Conservation (phyloP, 352 stramenopile species). For the Phytophthora quininea region DNA sequence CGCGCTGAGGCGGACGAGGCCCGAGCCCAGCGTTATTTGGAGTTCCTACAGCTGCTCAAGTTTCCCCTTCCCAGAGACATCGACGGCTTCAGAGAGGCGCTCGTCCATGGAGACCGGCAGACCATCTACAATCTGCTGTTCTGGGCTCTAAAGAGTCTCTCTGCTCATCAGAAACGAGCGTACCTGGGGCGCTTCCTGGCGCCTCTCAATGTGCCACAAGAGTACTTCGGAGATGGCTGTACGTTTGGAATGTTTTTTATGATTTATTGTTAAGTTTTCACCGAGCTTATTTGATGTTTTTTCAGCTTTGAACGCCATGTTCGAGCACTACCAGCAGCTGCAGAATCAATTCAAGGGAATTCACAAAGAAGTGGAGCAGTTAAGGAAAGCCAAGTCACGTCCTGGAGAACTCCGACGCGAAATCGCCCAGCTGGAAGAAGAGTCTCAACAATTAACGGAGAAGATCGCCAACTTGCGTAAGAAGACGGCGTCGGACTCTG, state of each 20-base stretch:
- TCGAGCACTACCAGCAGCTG: conserved; percentile 92
- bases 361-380: conserved; percentile 91
- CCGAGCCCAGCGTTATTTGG: conserved; percentile 82
- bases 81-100: conserved; percentile 75
- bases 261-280: background rate
- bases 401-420: conserved; percentile 89
- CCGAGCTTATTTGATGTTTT: background rate
- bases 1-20: conserved; percentile 81
- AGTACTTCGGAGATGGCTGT: conserved; percentile 92
- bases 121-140: conserved; percentile 93
- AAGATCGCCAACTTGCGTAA: conserved; percentile 92
- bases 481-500: conserved; percentile 66
- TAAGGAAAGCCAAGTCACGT: conserved; percentile 78
- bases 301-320: conserved; percentile 73
- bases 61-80: conserved; percentile 84
- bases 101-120: conserved; percentile 83
- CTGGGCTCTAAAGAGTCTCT: conserved; percentile 90
- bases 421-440: conserved; percentile 92
- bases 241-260: conserved; percentile 15
- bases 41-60: conserved; percentile 95
- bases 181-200: conserved; percentile 94
- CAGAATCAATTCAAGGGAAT: conserved; percentile 93
- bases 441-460: conserved; percentile 89
- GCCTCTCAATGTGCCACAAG: conserved; percentile 92
- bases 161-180: conserved; percentile 91